A percentile compares a stretch with the other conserved stretches of the same genome.
Evolutionary conservation across 2,329 filamentous ascomycete genomes (phyloP).

Genomic region (Trichoderma koningiopsis): DNA sequence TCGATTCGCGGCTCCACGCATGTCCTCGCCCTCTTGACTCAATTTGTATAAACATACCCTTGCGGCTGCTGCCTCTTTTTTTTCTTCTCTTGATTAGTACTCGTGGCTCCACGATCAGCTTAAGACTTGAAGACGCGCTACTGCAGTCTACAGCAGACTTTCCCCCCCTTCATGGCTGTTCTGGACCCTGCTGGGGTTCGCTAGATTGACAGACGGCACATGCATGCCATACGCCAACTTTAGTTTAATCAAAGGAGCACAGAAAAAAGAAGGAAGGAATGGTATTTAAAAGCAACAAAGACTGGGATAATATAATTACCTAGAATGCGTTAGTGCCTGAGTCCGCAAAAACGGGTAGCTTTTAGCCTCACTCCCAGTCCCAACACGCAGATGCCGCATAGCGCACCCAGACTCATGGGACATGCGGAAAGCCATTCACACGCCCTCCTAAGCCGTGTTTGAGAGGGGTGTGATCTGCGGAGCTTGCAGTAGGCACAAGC

Average conservation of each 20-base stretch:
- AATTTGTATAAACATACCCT: not conserved
- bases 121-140: not conserved
- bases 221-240: not conserved
- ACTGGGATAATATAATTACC: not conserved
- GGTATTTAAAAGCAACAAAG: not conserved
- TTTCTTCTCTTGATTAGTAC: not conserved
- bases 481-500: not conserved
- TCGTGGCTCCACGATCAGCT: not conserved
- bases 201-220: not conserved
- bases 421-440: slow-evolving; percentile 5
- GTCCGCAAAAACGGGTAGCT: not conserved
- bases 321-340: not conserved
- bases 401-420: slow-evolving; percentile 10
- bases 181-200: not conserved
- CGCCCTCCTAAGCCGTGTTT: slow-evolving; percentile 4
- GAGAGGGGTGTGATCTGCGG: not conserved
- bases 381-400: slow-evolving; percentile 17
- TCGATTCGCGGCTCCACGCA: not conserved
- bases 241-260: not conserved
- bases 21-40: not conserved
- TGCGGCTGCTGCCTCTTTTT: not conserved
- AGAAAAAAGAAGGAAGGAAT: not conserved
- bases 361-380: not conserved
- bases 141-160: not conserved
- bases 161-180: not conserved